Conservation (phyloP, 1,284 basidiomycete species). For the Heterobasidion parviporum region DNA sequence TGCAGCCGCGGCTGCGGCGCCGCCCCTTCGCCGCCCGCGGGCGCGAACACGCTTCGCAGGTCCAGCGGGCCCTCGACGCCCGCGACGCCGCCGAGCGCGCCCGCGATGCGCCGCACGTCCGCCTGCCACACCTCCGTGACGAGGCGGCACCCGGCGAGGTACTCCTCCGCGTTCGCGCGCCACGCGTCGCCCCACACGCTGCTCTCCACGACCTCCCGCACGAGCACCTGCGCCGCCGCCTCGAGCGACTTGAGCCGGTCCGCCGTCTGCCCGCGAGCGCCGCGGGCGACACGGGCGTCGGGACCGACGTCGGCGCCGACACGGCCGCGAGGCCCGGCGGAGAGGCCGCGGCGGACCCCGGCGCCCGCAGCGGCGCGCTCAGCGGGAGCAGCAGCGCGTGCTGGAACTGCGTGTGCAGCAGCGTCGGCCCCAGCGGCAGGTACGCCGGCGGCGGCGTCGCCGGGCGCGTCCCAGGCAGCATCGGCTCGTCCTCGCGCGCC, state of each 20-base stretch:
- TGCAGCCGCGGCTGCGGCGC: slow-evolving; percentile 17
- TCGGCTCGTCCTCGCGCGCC: neutral
- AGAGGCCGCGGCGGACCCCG: slow-evolving; percentile 32
- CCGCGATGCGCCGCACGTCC: slow-evolving; percentile 37
- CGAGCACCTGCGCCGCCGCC: slow-evolving; percentile 49
- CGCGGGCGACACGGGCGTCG: slow-evolving; percentile 72
- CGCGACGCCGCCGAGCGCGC: slow-evolving; percentile 20
- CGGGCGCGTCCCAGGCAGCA: slow-evolving; percentile 38
- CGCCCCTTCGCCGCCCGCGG: neutral
- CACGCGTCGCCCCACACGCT: slow-evolving; percentile 59
- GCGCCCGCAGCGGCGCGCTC: slow-evolving; percentile 47
- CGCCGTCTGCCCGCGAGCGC: slow-evolving; percentile 46
- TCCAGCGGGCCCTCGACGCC: slow-evolving; percentile 23
- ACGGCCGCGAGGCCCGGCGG: slow-evolving; percentile 30
- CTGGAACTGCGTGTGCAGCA: slow-evolving; percentile 58
- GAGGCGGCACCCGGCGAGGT: slow-evolving; percentile 13
- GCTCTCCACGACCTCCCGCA: slow-evolving; percentile 63
- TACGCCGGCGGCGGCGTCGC: slow-evolving; percentile 62
- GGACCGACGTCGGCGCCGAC: slow-evolving; percentile 46
- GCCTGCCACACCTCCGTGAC: slow-evolving; percentile 41
- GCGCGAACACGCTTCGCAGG: slow-evolving; percentile 27
- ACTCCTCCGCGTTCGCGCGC: slow-evolving; percentile 32
- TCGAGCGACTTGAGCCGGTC: slow-evolving; percentile 62
- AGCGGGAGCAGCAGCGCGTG: slow-evolving; percentile 52
- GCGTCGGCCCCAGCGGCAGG: slow-evolving; percentile 55